Evolutionary conservation across 2,329 filamentous ascomycete species (phyloP), one percentile per base, ranked within the genome.

Genomic region (Claviceps purpurea): DNA sequence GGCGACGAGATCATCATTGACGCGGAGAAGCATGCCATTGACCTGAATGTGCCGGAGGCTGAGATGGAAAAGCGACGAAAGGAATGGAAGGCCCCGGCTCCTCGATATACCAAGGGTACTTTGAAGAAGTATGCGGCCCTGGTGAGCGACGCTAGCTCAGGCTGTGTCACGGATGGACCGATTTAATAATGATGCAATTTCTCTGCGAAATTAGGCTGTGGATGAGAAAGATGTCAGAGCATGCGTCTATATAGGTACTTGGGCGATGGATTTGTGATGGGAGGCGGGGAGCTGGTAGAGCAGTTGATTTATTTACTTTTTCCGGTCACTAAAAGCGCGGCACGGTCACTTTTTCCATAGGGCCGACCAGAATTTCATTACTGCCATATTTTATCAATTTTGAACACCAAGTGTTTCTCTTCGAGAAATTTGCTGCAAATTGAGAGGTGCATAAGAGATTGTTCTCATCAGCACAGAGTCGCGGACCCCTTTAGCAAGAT

Each of bases 1-100:
- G 89, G 89, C 26, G 89, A 95, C 64, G 75, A 75, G 53, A 85
- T 95, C 58, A 80, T 82, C 48, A 94, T 95, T 55, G 87, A 95
- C 61, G 86, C 89, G 0, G 85, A 90, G 66, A 80, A 81, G 64
- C 79, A 79, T 45, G 75, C 78, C 75, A 76, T 82, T 49, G 67
- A 89, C 78, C 72, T 88, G 4, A 72, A 85, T 41, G 76, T 90
- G 7, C 72, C 78, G 14, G 77, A 85, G 22, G 76, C 77, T 52
- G 85, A 88, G 67, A 70, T 87, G 61, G 73, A 68, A 11, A 68
- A 68, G 61, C 73, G 84, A 53, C 71, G 73, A 57, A 70, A 74
- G 59, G 72, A 72, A 52, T 88, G 84, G 84, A 76, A 75, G 62
- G 73, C 76, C 30, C 85, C 84, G 2, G 65, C 75, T 55, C 69